Base-by-base conservation (phyloP, 495 filamentous ascomycete genomes). In the Delitschia confertaspora region DNA sequence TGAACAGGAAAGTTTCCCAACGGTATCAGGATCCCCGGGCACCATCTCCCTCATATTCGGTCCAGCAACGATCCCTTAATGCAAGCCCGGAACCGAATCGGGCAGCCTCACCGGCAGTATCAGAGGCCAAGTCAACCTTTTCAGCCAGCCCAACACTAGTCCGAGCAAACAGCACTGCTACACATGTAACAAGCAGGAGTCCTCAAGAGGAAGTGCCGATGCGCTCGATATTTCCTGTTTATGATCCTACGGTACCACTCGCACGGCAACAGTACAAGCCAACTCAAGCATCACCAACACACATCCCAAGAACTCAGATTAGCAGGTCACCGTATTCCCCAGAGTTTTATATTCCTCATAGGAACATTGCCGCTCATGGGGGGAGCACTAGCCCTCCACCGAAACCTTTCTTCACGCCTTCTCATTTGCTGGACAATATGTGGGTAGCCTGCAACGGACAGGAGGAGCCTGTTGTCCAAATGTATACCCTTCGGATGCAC, bases 141-240 rank as follows among this genome's bases (percentile, higher is more conserved):
- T 55, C 51, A 11, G 38, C 45, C n/a, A 46, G 39, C 29, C 22
- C 51, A 8, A 54, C 51, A 9, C 25, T 58, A 22, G 49, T 58
- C 19, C 51, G 40, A 42, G 58, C 53, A 23, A 60, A 60, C 39
- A 58, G 58, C 26, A 42, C 45, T 19, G 46, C 49, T 3, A 55
- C 56, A 22, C 17, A 49, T 11, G 52, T 57, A 8, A 46, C 57
- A 16, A 52, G 50, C 6, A 46, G 51, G 45, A 62, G 42, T 35
- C 20, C 51, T 48, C 51, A 60, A 38, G 44, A 57, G 59, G 41
- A 64, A 40, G 55, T 60, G 37, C 57, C 68, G 55, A 82, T 82
- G 65, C 69, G 65, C 45, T 82, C 79, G 10, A 91, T 91, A 46
- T 91, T 93, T 58, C 86, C 86, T 10, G 74, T 69, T n/a, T 88